These are phyloP conservation scores for Penicillium psychrosexuale DNA, from an alignment of 2,329 filamentous ascomycete species.

Conservation along the genomic window DNA sequence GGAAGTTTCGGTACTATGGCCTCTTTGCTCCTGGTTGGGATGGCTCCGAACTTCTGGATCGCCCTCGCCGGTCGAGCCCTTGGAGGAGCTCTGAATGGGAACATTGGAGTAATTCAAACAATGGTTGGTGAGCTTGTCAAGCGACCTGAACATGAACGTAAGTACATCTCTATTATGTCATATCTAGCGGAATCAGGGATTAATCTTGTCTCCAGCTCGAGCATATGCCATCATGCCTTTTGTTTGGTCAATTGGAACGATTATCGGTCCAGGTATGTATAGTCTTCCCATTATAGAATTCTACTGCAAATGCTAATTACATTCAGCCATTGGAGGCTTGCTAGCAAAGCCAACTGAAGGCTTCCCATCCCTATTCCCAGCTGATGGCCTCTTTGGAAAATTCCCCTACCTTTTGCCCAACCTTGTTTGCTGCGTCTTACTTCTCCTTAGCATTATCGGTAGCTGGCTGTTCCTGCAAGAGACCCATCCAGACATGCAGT, in stretches of 20 bases:
- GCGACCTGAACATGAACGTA: conserved; percentile 80
- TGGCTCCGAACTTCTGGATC: conserved; percentile 79
- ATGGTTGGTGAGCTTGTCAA: conserved; percentile 88
- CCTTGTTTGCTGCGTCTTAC: conserved; percentile 72
- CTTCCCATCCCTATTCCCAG: conserved; percentile 69
- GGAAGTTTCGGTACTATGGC: conserved; percentile 80
- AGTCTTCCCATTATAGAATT: background rate
- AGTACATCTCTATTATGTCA: conserved; percentile 38
- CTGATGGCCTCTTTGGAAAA: conserved; percentile 65
- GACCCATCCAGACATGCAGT: conserved; percentile 80
- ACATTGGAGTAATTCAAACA: conserved; percentile 86
- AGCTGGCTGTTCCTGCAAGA: conserved; percentile 82
- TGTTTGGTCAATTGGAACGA: conserved; percentile 87
- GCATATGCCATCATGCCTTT: conserved; percentile 94
- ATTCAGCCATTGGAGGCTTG: conserved; percentile 71
- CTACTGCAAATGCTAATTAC: conserved; percentile 12
- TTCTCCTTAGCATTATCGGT: conserved; percentile 73
- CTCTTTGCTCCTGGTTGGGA: conserved; percentile 77
- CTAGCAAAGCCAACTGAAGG: conserved; percentile 74
- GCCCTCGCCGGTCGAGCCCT: conserved; percentile 72
- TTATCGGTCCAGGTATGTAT: conserved; percentile 64
- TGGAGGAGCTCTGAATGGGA: conserved; percentile 83
- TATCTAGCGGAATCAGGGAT: background rate
- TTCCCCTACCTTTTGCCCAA: conserved; percentile 91
- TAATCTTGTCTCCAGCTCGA: conserved; percentile 54